phyloP scores from a whole-genome alignment of 176 grass and related monocot genomes.

The Pharus latifolius region DNA sequence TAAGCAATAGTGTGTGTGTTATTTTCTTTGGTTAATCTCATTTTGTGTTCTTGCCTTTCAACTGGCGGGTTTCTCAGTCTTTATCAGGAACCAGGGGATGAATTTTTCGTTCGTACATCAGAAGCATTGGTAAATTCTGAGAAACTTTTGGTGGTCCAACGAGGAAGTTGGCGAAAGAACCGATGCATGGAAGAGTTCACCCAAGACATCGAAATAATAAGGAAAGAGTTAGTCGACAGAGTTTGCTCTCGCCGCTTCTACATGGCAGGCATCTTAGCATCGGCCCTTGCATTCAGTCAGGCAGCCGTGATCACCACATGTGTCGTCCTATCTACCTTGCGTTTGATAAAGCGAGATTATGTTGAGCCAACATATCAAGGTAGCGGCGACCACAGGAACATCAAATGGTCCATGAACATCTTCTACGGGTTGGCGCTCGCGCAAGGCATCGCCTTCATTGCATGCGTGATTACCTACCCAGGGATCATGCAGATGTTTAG shows the following conservation, averaged over 20 bases:
- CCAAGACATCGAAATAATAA: no score
- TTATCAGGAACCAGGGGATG: not conserved
- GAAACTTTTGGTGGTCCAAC: not conserved
- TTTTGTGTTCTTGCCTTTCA: no score
- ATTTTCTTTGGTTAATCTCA: not conserved
- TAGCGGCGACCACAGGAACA: not conserved
- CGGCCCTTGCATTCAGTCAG: not conserved
- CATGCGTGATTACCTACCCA: no score
- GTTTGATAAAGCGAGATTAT: not conserved
- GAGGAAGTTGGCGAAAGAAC: not conserved
- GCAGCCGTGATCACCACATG: not conserved
- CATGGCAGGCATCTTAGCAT: not conserved
- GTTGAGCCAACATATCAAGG: not conserved
- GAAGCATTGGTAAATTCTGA: not conserved
- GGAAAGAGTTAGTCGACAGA: no score
- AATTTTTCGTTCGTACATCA: not conserved
- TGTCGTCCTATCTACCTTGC: not conserved
- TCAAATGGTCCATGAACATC: not conserved
- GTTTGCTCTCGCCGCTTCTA: not conserved
- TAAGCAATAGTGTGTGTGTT: no score
- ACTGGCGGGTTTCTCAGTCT: not conserved
- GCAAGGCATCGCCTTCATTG: no score
- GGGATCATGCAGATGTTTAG: no score
- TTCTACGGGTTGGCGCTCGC: not conserved
- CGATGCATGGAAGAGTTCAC: no score